phyloP scores from a whole-genome alignment of 192 early-diverging fungal genomes.

The Globomyces pollinis-pini region DNA sequence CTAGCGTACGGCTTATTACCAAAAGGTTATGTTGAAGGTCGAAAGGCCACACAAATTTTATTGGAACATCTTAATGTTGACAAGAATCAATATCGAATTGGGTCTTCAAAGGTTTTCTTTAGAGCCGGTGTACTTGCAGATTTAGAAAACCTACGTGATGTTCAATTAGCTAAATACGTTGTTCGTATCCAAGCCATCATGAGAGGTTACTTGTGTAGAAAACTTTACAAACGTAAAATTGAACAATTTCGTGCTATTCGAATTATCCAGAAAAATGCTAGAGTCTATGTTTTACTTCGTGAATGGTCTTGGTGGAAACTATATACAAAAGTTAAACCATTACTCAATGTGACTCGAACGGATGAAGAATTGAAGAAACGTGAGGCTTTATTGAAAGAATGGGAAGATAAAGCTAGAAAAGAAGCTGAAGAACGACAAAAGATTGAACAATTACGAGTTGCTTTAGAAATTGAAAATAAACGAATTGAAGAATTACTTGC shows the following conservation, averaged over 20 bases:
- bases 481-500: conserved; percentile 61
- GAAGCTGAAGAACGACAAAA: conserved; percentile 52
- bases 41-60: conserved; percentile 71
- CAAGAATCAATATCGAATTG: conserved; percentile 74
- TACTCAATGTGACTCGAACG: conserved; percentile 70
- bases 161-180: conserved; percentile 74
- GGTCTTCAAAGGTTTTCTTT: conserved; percentile 95
- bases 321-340: conserved; percentile 85
- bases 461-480: conserved; percentile 63
- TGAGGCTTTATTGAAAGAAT: conserved; percentile 62
- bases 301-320: conserved; percentile 97
- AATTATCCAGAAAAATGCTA: conserved; percentile 90
- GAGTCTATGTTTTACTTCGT: conserved; percentile 77
- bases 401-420: conserved; percentile 55
- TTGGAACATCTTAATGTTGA: conserved; percentile 73
- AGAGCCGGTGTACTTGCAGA: conserved; percentile 88
- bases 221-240: conserved; percentile 52
- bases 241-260: conserved; percentile 82
- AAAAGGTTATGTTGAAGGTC: conserved; percentile 82
- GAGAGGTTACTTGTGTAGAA: conserved; percentile 75
- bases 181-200: conserved; percentile 79
- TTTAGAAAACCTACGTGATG: conserved; percentile 85
- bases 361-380: conserved; percentile 74
- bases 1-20: conserved; percentile 73
- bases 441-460: conserved; percentile 48